Percentiles rank a stretch among this genome's conserved stretches.
Evolutionary conservation across 2,329 filamentous ascomycete species (phyloP).

Genomic region (Scedosporium boydii): DNA sequence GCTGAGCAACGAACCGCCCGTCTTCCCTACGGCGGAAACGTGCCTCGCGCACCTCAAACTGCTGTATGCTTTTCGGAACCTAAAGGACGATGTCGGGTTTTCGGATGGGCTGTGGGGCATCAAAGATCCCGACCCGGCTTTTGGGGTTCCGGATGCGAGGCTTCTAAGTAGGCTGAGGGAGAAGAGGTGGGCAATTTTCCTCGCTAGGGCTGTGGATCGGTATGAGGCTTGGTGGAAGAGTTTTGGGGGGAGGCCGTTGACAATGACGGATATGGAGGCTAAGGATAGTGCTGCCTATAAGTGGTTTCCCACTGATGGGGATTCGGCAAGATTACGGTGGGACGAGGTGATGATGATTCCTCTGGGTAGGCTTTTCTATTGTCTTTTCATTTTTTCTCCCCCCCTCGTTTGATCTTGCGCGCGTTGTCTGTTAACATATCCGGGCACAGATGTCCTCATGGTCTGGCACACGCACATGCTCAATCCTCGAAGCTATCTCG

Average conservation of each 20-base stretch:
- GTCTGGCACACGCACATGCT: slow-evolving; percentile 74
- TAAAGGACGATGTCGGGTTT: slow-evolving; percentile 59
- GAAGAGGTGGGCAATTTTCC: slow-evolving; percentile 65
- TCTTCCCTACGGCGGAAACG: slow-evolving; percentile 28
- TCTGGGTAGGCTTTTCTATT: slow-evolving; percentile 35
- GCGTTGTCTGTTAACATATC: neutral
- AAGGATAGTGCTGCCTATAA: slow-evolving; percentile 16
- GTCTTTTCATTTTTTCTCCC: neutral
- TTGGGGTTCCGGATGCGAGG: slow-evolving; percentile 20
- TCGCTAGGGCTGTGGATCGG: slow-evolving; percentile 57
- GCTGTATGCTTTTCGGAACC: slow-evolving; percentile 54
- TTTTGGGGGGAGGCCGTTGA: slow-evolving; percentile 20
- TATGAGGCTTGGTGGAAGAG: slow-evolving; percentile 58
- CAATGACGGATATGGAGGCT: slow-evolving; percentile 24
- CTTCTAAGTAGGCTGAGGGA: slow-evolving; percentile 49
- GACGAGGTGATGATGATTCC: slow-evolving; percentile 40
- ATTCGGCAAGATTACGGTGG: slow-evolving; percentile 21
- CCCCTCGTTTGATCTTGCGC: too few species aligned
- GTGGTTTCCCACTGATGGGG: slow-evolving; percentile 20
- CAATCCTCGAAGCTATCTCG: slow-evolving; percentile 64
- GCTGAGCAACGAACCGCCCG: slow-evolving; percentile 5
- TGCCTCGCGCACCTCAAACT: slow-evolving; percentile 69
- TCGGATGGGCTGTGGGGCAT: slow-evolving; percentile 60
- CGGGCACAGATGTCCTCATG: slow-evolving; percentile 58
- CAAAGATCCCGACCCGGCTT: slow-evolving; percentile 7